These are phyloP conservation scores for Boletus patriciae DNA, from an alignment of 768 basidiomycete genomes.

Conservation along the genomic window DNA sequence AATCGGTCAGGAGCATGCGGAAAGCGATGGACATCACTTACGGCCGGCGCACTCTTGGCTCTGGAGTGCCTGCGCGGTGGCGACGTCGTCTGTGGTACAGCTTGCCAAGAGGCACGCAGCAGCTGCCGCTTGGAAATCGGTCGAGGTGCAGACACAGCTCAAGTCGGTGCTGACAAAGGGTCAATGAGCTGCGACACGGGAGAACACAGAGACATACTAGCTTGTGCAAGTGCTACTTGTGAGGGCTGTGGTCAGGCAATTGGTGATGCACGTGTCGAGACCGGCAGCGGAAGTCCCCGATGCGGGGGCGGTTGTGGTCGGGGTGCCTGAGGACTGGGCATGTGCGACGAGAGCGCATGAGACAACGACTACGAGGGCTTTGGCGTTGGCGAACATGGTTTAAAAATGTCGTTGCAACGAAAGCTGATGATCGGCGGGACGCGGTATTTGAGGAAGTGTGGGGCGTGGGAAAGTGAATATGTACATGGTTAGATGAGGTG, in stretches of 20 bases:
- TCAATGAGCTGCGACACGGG: not conserved
- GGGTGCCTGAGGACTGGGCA: slow-evolving; percentile 17
- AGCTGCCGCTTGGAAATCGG: slow-evolving; percentile 38
- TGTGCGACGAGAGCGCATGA: slow-evolving; percentile 19
- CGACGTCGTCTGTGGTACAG: slow-evolving; percentile 35
- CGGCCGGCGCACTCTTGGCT: slow-evolving; percentile 31
- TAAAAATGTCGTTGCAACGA: not conserved
- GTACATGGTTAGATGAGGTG: too few relatives aligned
- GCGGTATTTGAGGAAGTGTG: slow-evolving; percentile 14
- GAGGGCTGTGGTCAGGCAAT: slow-evolving; percentile 7
- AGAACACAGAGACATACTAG: slow-evolving; percentile 11
- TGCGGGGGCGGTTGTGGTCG: not conserved
- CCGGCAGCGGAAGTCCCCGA: slow-evolving; percentile 5
- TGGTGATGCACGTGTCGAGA: slow-evolving; percentile 7
- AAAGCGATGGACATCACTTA: not conserved
- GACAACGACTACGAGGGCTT: slow-evolving; percentile 19
- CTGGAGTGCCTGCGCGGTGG: slow-evolving; percentile 38
- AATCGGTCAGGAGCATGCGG: not conserved
- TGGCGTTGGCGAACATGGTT: slow-evolving; percentile 21
- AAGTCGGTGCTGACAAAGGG: slow-evolving; percentile 36
- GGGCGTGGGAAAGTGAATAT: slow-evolving; percentile 22
- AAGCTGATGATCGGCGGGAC: too few relatives aligned
- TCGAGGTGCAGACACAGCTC: slow-evolving; percentile 40
- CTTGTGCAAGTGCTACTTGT: not conserved
- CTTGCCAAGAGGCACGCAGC: slow-evolving; percentile 33